Base-by-base conservation (phyloP, 208 protist genomes). In the Blechomonas ayalai region DNA sequence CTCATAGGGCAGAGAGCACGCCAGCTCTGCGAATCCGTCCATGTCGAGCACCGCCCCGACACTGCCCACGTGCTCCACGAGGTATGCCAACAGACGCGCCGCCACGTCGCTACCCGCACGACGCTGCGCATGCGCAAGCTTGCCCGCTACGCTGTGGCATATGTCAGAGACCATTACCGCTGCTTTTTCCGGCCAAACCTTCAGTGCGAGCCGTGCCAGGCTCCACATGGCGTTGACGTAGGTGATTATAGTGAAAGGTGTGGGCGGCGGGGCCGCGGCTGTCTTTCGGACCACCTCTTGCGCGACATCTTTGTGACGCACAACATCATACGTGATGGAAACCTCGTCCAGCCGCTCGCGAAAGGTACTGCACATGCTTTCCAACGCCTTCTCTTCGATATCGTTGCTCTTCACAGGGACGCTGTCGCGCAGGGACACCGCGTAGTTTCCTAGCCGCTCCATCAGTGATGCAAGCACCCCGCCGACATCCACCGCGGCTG, bases 401-500 rank as follows among this genome's bases (percentile, higher is more conserved):
- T 19, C 47, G 26, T 39, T 31, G 7, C 52, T 37, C 27, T 15
- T 31, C n/a, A 27, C 59, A 3, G 25, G 27, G 15, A 48, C 47
- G 8, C 59, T 50, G 6, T 84, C 59, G 40, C 62, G 67, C 27
- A 82, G 42, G 4, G 50, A 59, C 24, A 56, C 40, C 23, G 70
- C 71, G 60, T 81, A 97, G 31, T 61, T 66, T n/a, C 65, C 77
- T 4, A 98, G 80, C 4, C 92, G 71, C 27, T 97, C 65, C 53
- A 98, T 82, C 43, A 98, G 60, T 16, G 65, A 41, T 20, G 59
- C 63, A 13, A 98, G 58, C 26, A 97, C 77, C 23, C 44, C 48
- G 28, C 90, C 73, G n/a, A 97, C 63, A 44, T 98, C 90, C 4
- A 99, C 96, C 32, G 82, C 67, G 16, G 62, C 36, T 8, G 67